phyloP scores from a whole-genome alignment of 345 rosid species.

The Sonneratia alba region DNA sequence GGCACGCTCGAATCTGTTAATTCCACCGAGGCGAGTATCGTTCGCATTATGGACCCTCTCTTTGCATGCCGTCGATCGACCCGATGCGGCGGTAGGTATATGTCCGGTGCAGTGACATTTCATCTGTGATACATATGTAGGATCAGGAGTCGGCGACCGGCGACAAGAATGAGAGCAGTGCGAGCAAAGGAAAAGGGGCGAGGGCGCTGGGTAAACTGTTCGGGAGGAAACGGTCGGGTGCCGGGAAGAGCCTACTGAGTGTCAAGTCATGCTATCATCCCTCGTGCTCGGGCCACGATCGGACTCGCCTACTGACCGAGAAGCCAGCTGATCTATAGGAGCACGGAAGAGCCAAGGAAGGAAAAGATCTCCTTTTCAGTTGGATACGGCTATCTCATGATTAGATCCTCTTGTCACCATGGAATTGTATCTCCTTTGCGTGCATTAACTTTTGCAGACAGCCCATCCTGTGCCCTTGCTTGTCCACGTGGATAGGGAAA shows the following conservation, averaged over 20 bases:
- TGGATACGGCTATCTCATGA: background rate
- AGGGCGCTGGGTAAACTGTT: slow-evolving; percentile 9
- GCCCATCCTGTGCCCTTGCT: background rate
- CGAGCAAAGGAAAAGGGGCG: slow-evolving; percentile 1
- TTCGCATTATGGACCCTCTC: background rate
- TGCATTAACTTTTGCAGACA: background rate
- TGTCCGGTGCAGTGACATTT: too few relatives aligned
- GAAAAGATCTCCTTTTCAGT: background rate
- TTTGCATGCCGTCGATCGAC: too few relatives aligned
- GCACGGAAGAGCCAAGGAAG: background rate
- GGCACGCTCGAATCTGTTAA: background rate
- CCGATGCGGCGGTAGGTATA: too few relatives aligned
- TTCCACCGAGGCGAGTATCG: background rate
- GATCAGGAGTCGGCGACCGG: background rate
- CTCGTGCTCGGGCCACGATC: slow-evolving; percentile 7
- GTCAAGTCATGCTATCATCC: slow-evolving; percentile 24
- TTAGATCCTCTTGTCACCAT: background rate
- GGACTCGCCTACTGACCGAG: slow-evolving; percentile 9
- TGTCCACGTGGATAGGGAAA: background rate
- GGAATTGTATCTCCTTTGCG: background rate
- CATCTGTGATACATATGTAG: background rate
- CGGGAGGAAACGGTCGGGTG: slow-evolving; percentile 10
- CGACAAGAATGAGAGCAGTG: background rate
- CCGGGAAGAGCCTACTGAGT: slow-evolving; percentile 17
- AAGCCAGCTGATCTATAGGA: slow-evolving; percentile 6